Conservation (phyloP, 371 early-diverging fungal species). For the Mortierella sp. region DNA sequence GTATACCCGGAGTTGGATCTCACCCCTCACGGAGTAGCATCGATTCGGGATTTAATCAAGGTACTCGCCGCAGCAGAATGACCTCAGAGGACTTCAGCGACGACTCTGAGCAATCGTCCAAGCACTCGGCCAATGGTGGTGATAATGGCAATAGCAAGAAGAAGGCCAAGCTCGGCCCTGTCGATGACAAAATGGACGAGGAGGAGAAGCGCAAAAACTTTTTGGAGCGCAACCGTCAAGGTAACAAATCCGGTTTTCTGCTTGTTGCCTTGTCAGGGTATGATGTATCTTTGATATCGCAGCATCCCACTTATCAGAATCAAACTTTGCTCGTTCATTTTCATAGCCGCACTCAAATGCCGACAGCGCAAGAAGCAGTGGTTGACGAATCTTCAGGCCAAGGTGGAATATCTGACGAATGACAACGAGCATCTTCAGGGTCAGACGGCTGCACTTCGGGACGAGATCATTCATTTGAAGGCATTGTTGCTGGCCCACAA, state of each 20-base stretch:
- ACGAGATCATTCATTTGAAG: constrained; percentile 81
- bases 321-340: constrained; percentile 16
- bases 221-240: constrained; percentile 88
- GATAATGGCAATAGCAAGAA: constrained; percentile 23
- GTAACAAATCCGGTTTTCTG: constrained; percentile 52
- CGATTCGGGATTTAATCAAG: constrained; percentile 26
- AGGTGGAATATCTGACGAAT: constrained; percentile 77
- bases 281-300: background rate
- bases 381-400: constrained; percentile 82
- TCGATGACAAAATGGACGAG: constrained; percentile 60
- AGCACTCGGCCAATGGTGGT: constrained; percentile 32
- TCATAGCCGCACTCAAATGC: constrained; percentile 87
- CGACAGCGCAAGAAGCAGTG: constrained; percentile 93
- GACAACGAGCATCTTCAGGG: constrained; percentile 82
- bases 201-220: constrained; percentile 84
- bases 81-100: constrained; percentile 37
- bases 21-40: constrained; percentile 24
- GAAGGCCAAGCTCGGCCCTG: constrained; percentile 24
- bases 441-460: constrained; percentile 76
- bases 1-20: constrained; percentile 37
- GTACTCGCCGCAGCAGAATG: constrained; percentile 28
- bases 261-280: too few relatives aligned
- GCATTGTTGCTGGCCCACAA: constrained; percentile 82
- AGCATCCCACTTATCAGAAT: background rate
- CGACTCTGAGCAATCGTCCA: constrained; percentile 36